Evolutionary conservation across 2,329 filamentous ascomycete species (phyloP), one percentile per base, ranked within the genome.

Genomic region (Neonectria magnoliae): DNA sequence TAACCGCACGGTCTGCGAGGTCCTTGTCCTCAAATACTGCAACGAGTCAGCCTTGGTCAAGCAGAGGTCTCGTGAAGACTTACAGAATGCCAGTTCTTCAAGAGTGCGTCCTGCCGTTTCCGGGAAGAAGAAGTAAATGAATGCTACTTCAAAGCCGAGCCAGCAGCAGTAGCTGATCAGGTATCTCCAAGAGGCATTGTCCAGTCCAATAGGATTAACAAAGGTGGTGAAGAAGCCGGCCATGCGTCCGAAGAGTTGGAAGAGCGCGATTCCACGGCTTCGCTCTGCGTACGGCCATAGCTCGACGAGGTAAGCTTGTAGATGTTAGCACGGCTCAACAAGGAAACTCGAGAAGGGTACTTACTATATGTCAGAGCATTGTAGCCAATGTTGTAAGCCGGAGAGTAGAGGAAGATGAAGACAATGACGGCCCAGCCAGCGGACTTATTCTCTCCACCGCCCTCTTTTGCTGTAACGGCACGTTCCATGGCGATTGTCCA

Each of bases 101-200:
- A 94, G 82, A 62, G 90, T 88, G 63, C 93, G 86, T 66, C 92
- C 92, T 64, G 90, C 90, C 0, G 91, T 94, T 79, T 94, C 91
- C 9, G 91, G 91, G 76, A 93, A 94, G 69, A 93, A 84, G 78
- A 93, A 93, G 79, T 90, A 94, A 44, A 94, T 91, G 91, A 72
- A 36, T n/a, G 47, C 60, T 10, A 72, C 50, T 57, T 76, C 74
- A 41, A 76, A 73, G 11, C 57, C 71, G 14, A 76, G 66, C 72
- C 72, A 75, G 31, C 67, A 64, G 45, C 67, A 70, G 60, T 74
- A 74, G 29, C 60, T 66, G 33, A 68, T 60, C 14, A 72, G 57
- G 56, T 68, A 72, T 7, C 38, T 66, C 72, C 72, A 74, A 11
- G 53, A 57, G 38, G 69, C 60, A 9, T 29, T 22, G 22, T 55